Percentiles rank a stretch among this genome's conserved stretches.
Conservation (phyloP, 495 filamentous ascomycete genomes). For the Penicilliopsis zonata region DNA sequence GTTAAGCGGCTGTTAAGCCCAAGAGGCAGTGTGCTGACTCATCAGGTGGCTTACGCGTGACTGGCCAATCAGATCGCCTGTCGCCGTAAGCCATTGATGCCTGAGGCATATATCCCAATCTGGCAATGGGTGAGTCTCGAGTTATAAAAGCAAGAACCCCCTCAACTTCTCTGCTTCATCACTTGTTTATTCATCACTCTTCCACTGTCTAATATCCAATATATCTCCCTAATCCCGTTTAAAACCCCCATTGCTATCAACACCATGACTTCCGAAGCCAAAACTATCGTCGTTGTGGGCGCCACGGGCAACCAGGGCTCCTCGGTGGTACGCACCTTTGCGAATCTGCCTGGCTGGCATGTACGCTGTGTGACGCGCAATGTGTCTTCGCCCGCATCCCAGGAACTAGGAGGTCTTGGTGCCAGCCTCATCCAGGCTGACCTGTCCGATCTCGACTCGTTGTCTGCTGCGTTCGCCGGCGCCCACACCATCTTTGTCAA, state of each 20-base stretch:
- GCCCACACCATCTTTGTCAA: conserved; percentile 36
- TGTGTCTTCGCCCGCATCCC: conserved; percentile 16
- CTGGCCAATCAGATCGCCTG: no score
- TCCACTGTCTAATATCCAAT: no score
- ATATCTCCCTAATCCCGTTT: no score
- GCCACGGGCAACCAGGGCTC: conserved; percentile 27
- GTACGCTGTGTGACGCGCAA: conserved; percentile 27
- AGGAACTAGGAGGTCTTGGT: conserved; percentile 22
- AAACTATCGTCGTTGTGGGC: conserved; percentile 11
- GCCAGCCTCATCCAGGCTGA: conserved; percentile 37
- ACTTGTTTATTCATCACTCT: no score
- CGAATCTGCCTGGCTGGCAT: conserved; percentile 17
- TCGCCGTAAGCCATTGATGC: no score
- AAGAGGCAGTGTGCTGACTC: no score
- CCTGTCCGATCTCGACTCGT: conserved; percentile 23
- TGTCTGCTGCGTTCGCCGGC: conserved; percentile 30
- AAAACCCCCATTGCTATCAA: not conserved
- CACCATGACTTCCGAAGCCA: conserved; percentile 7
- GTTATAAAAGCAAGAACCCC: no score
- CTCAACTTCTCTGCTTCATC: no score
- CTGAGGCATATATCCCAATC: no score
- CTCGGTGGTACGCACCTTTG: conserved; percentile 22
- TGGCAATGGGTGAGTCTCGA: no score
- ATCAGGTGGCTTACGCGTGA: no score
- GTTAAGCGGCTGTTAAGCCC: no score